Evolutionary conservation across 441 rosid genomes (phyloP).

Genomic region (Pelargonium citronellum): DNA sequence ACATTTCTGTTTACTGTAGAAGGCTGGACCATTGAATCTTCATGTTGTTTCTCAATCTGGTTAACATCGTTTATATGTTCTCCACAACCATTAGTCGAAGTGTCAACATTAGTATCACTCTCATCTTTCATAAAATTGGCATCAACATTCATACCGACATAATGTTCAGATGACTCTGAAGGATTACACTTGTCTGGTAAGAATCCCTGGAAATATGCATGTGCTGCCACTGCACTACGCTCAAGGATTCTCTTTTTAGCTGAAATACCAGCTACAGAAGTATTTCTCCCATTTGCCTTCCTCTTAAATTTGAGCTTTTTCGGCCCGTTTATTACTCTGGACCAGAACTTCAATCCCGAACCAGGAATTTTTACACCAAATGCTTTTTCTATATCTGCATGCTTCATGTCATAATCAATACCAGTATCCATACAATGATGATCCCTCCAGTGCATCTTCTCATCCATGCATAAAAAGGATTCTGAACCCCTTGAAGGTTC

Average conservation of each 20-base stretch:
- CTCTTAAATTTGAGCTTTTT: slow-evolving; percentile 54
- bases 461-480: slow-evolving; percentile 62
- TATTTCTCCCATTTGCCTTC: slow-evolving; percentile 47
- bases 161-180: slow-evolving; percentile 33
- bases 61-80: slow-evolving; percentile 28
- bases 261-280: slow-evolving; percentile 36
- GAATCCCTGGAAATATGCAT: slow-evolving; percentile 50
- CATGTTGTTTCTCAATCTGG: slow-evolving; percentile 27
- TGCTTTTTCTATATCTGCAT: slow-evolving; percentile 89
- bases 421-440: slow-evolving; percentile 81
- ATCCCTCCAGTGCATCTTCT: slow-evolving; percentile 72
- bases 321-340: slow-evolving; percentile 54
- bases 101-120: slow-evolving; percentile 27
- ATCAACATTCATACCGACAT: slow-evolving; percentile 38
- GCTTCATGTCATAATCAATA: slow-evolving; percentile 73
- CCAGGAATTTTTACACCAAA: slow-evolving; percentile 89
- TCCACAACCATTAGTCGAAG: slow-evolving; percentile 19
- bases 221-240: slow-evolving; percentile 76
- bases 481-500: slow-evolving; percentile 39
- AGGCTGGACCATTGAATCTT: slow-evolving; percentile 23
- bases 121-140: slow-evolving; percentile 35
- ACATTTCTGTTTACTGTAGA: slow-evolving; percentile 22
- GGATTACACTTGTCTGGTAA: slow-evolving; percentile 40
- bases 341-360: slow-evolving; percentile 67
- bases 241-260: slow-evolving; percentile 76